Base-by-base conservation (phyloP, 768 basidiomycete species). In the Tulasnella sp. region DNA sequence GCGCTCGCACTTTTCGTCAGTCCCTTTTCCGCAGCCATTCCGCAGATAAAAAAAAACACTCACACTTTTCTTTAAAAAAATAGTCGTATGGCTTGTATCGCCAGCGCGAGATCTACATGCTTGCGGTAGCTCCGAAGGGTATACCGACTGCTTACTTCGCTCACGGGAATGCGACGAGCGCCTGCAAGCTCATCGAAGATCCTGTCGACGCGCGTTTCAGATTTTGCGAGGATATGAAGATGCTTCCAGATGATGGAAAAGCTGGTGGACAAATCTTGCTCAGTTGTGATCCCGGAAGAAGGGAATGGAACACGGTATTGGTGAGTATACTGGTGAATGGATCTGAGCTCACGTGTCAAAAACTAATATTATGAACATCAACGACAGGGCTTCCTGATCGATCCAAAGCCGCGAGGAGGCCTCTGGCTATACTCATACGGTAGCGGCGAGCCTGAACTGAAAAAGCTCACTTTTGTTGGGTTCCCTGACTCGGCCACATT, bases 241-340 rank as follows among this genome's bases (percentile, higher is more conserved):
- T 41, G 29, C 32, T 24, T 24, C 21, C 19, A 7, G 47, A 17
- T 15, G 32, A 42, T 32, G 15, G 30, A 67, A 77, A 11, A 29
- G 26, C 34, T 13, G 38, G 21, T 4, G 47, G 56, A 7, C 29
- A 74, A 26, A 69, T 85, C 5, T 66, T 77, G 1, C 51, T 74
- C 24, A 70, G 70, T 24, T 85, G 83, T 63, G 83, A 85, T 66
- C 73, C 78, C 1, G 73, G 69, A 52, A 76, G 75, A 70, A 76
- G 76, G 62, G 68, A 74, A 26, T 88, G 86, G 86, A 88, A 88
- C 67, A 86, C 85, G 5, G 86, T 76, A 34, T 69, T 70, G 68
- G 67, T 61, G 48, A 44, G 44, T 56, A 5, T 30, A 4, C 61
- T 3, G 19, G 8, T 13, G 19, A 44, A 29, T 3, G 26, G 43